phyloP scores from a whole-genome alignment of 1,284 basidiomycete species.

The Malassezia arunalokei region DNA sequence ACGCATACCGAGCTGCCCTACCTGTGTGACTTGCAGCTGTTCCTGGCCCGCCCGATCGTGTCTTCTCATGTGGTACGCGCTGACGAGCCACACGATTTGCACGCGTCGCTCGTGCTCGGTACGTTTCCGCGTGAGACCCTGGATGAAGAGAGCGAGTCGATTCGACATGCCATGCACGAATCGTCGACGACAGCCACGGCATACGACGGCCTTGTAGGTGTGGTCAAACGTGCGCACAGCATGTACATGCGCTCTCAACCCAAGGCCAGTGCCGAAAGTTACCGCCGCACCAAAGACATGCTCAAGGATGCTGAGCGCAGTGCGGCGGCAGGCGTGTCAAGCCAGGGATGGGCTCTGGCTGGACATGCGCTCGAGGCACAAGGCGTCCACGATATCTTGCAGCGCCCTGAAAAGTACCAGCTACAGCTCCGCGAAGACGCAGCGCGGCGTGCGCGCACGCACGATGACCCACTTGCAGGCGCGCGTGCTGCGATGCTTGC shows the following conservation, averaged over 20 bases:
- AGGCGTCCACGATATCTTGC: slow-evolving; percentile 57
- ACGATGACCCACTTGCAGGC: slow-evolving; percentile 28
- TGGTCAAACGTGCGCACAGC: slow-evolving; percentile 76
- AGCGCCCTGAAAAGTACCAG: slow-evolving; percentile 26
- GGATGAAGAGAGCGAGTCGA: slow-evolving; percentile 64
- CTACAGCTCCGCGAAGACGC: slow-evolving; percentile 16
- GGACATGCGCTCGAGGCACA: slow-evolving; percentile 55
- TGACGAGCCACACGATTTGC: slow-evolving; percentile 21
- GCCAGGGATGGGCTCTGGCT: slow-evolving; percentile 55
- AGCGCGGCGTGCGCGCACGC: not conserved
- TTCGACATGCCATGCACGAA: slow-evolving; percentile 51
- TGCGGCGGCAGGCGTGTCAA: slow-evolving; percentile 20
- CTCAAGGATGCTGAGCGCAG: slow-evolving; percentile 50
- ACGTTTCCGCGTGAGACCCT: slow-evolving; percentile 59
- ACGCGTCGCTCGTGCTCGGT: slow-evolving; percentile 53
- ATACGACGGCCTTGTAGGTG: slow-evolving; percentile 62
- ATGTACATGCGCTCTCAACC: slow-evolving; percentile 90
- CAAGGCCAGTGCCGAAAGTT: slow-evolving; percentile 73
- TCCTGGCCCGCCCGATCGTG: slow-evolving; percentile 71
- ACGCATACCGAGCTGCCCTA: slow-evolving; percentile 76
- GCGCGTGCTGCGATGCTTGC: slow-evolving; percentile 59
- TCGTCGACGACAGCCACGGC: slow-evolving; percentile 51
- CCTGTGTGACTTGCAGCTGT: slow-evolving; percentile 82
- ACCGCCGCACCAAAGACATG: slow-evolving; percentile 80
- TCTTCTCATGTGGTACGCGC: slow-evolving; percentile 48